Evolutionary conservation across 2,329 filamentous ascomycete species (phyloP), one percentile per base, ranked within the genome.

Genomic region (Fusarium veterinarium): DNA sequence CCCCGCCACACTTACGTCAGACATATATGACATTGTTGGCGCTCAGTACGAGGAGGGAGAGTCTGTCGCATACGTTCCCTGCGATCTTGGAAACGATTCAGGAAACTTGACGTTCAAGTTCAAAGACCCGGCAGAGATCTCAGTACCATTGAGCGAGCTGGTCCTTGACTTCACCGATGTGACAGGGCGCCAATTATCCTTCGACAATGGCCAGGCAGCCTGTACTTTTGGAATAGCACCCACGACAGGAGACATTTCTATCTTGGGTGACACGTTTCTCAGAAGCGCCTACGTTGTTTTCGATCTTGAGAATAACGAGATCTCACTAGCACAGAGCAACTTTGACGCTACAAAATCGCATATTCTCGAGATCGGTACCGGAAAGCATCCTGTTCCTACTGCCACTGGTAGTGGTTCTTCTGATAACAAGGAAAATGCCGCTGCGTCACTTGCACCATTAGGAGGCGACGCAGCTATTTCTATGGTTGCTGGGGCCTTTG

Each of bases 201-300:
- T 91, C 76, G 77, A 80, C 28, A 84, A 91, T 73, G 89, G 88
- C 63, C 82, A 82, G 14, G 75, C 83, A 1, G 88, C 90, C 13
- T 94, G 92, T 72, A 84, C 91, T 40, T 93, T 94, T 75, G 92
- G 91, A 62, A 87, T 94, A 69, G 85, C 88, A 6, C 89, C 91
- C 3, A 86, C 90, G 3, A 86, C 85, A 5, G 72, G 80, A 3
- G 84, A 86, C 35, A 87, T 87, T n/a, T 86, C 87, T 46, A 88
- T 93, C 5, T 83, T 95, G 33, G 92, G 92, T 20, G 92, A 94
- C 78, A 93, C 92, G 0, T 95, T 95, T 79, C 83, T 95, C 60
- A 86, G 92, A 52, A 92, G 90, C 40, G 92, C 92, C 0, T 95
- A 95, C 74, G 87, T 93, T 19, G 92, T 95, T 16, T 94, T 93